A percentile compares a stretch with the other conserved stretches of the same genome.
Conservation (phyloP, 179 eudicot species). For the Carnegiea gigantea region DNA sequence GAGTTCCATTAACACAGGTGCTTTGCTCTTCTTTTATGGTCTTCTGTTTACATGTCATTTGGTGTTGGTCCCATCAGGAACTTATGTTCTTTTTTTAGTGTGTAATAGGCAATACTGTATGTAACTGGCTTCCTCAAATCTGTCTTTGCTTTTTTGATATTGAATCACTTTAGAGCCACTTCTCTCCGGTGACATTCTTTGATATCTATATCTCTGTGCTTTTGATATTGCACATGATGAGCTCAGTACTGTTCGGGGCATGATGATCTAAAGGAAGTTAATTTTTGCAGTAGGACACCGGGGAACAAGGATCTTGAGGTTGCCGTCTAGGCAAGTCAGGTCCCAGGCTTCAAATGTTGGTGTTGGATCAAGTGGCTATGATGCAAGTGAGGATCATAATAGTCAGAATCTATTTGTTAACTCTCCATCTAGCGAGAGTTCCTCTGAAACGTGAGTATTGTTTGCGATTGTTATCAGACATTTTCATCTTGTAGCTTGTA, state of each 20-base stretch:
- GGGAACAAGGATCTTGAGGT: constrained; percentile 37
- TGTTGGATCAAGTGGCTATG: constrained; percentile 62
- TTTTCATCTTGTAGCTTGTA: not conserved
- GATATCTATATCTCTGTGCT: not conserved
- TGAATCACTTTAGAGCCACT: not conserved
- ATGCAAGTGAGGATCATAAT: constrained; percentile 45
- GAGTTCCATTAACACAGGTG: not conserved
- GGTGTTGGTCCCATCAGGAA: constrained; percentile 1
- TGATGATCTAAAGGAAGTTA: not conserved
- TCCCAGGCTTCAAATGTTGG: constrained; percentile 63
- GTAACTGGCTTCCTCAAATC: not conserved
- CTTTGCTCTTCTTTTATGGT: constrained; percentile 4
- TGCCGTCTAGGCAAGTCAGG: constrained; percentile 32
- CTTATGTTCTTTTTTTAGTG: not conserved
- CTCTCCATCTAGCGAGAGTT: constrained; percentile 36
- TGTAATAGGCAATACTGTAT: not conserved
- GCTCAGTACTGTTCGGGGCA: not conserved
- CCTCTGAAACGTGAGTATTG: constrained; percentile 58
- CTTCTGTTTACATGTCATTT: not conserved
- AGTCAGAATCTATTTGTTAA: constrained; percentile 33
- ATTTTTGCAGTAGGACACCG: constrained; percentile 46
- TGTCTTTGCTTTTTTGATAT: not conserved
- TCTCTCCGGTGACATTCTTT: not conserved
- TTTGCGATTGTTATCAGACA: not conserved
- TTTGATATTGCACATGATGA: not conserved